Percentiles rank a stretch among this genome's conserved stretches.
phyloP scores from a whole-genome alignment of 257 asterid species.

The Solanum acaule region DNA sequence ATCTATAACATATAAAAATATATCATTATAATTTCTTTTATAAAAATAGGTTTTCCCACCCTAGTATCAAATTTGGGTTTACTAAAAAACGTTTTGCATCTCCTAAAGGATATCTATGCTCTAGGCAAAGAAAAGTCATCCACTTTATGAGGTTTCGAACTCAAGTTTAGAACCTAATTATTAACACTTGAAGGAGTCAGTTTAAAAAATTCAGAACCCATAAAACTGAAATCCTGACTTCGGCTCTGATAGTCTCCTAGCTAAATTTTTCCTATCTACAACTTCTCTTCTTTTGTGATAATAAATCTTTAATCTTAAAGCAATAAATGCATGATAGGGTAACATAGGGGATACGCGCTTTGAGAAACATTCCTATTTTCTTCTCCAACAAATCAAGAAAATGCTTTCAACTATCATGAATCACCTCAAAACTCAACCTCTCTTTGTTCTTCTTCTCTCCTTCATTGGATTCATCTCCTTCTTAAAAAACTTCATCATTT shows the following conservation, averaged over 20 bases:
- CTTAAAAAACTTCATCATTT: conserved; percentile 4
- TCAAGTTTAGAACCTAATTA: not conserved
- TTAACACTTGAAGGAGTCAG: not conserved
- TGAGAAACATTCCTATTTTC: not conserved
- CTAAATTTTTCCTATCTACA: not conserved
- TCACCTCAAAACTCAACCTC: conserved; percentile 26
- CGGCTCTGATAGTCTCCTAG: not conserved
- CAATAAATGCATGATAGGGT: not conserved
- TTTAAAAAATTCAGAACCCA: not conserved
- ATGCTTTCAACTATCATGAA: conserved; percentile 18
- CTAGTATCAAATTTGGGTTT: not conserved
- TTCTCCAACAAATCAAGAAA: not conserved
- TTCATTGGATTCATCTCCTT: conserved; percentile 39
- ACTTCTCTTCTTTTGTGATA: not conserved
- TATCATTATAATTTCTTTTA: not conserved
- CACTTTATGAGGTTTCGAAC: not conserved
- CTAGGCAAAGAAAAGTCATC: not conserved
- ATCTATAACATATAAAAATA: not conserved
- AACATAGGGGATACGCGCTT: not conserved
- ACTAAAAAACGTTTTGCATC: not conserved
- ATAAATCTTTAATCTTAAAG: not conserved
- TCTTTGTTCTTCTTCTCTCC: conserved; percentile 33
- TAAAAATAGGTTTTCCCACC: not conserved
- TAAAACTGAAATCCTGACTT: not conserved
- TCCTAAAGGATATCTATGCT: not conserved